A percentile compares a stretch with the other conserved stretches of the same genome.
phyloP scores from a whole-genome alignment of 495 filamentous ascomycete genomes.

The Penicillium egyptiacum region DNA sequence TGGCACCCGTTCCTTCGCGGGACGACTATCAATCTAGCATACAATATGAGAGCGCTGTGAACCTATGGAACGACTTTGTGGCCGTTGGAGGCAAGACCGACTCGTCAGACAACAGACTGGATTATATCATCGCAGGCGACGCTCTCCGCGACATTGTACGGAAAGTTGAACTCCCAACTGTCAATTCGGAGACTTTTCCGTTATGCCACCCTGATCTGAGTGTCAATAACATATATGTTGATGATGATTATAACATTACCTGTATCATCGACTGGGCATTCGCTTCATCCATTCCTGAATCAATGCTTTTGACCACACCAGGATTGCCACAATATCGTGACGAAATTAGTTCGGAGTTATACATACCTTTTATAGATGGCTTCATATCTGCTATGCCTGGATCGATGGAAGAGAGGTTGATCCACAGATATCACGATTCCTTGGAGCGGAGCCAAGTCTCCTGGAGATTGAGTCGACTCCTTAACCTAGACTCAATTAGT shows the following conservation, averaged over 20 bases:
- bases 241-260: constrained; percentile 38
- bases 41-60: constrained; percentile 15
- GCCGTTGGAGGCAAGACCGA: constrained; percentile 30
- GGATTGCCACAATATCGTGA: constrained; percentile 30
- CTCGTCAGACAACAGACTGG: constrained; percentile 28
- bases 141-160: constrained; percentile 29
- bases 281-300: constrained; percentile 25
- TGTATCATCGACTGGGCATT: constrained; percentile 40
- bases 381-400: constrained; percentile 19
- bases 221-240: constrained; percentile 38
- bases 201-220: constrained; percentile 23
- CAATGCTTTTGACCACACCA: constrained; percentile 26
- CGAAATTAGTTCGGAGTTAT: constrained; percentile 22
- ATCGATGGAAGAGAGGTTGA: constrained; percentile 10
- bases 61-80: constrained; percentile 33
- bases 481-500: constrained; percentile 20
- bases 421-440: constrained; percentile 17
- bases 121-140: constrained; percentile 34
- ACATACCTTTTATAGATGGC: constrained; percentile 11
- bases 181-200: constrained; percentile 20
- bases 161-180: constrained; percentile 15
- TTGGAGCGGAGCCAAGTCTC: constrained; percentile 15
- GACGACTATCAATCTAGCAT: constrained; percentile 17
- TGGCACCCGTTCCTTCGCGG: constrained; percentile 21
- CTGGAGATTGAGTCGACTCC: constrained; percentile 26